A percentile compares a stretch with the other conserved stretches of the same genome.
Conservation (phyloP, 768 basidiomycete genomes). For the Lactarius trivialis region DNA sequence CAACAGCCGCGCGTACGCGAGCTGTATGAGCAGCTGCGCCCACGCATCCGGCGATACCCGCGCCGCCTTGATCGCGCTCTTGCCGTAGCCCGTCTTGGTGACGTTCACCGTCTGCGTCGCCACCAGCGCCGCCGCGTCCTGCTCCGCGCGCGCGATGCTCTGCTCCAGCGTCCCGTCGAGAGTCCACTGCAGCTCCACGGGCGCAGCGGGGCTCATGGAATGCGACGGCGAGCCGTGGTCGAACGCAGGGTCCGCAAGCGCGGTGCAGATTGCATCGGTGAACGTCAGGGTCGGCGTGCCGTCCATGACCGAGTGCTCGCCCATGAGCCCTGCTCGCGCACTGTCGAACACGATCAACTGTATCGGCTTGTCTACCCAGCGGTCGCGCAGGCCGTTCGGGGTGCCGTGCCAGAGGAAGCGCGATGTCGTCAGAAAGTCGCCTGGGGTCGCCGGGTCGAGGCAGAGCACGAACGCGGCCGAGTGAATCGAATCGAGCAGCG, state of each 20-base stretch:
- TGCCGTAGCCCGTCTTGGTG: constrained; percentile 71
- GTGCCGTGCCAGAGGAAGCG: constrained; percentile 81
- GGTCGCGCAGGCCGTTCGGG: constrained; percentile 51
- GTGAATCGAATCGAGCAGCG: constrained; percentile 66
- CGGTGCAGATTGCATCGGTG: constrained; percentile 61
- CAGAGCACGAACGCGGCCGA: constrained; percentile 82
- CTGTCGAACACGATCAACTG: constrained; percentile 86
- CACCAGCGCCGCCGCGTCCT: constrained; percentile 50
- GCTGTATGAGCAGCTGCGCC: constrained; percentile 88
- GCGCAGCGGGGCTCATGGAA: constrained; percentile 21
- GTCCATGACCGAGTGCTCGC: constrained; percentile 91
- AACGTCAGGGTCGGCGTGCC: constrained; percentile 75
- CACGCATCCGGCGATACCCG: constrained; percentile 91
- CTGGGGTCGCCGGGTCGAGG: constrained; percentile 59
- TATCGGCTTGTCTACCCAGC: constrained; percentile 87
- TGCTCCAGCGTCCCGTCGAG: constrained; percentile 39
- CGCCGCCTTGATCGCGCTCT: constrained; percentile 77
- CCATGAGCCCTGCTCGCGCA: constrained; percentile 77
- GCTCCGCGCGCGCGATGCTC: constrained; percentile 53
- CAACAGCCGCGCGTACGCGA: constrained; percentile 72
- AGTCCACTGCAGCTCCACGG: constrained; percentile 61
- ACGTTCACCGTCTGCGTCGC: constrained; percentile 58
- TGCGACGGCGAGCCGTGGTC: constrained; percentile 45
- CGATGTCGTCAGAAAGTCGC: constrained; percentile 50
- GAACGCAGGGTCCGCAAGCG: constrained; percentile 53